Evolutionary conservation across 108 stramenopile species (phyloP), one percentile per base, ranked within the genome.

Genomic region (Fragilaria radians): DNA sequence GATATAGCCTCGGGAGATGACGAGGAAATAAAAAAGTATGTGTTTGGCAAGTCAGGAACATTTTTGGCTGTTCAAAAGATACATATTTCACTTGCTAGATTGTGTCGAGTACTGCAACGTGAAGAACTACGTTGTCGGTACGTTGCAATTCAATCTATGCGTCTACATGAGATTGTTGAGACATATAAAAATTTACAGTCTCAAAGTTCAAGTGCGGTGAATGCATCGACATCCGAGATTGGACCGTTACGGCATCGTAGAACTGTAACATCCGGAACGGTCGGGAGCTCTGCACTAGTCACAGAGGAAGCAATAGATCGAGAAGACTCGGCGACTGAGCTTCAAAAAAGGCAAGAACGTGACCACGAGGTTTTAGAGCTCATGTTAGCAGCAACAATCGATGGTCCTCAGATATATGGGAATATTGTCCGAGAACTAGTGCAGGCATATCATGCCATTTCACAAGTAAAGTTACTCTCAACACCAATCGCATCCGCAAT

Each of bases 101-200:
- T 86, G 61, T 86, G 91, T 59, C 73, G 78, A 4, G 85, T 79
- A 1, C 57, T 92, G 52, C 71, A 82, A 61, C 73, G 87, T 33
- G 91, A 92, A 65, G 91, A 92, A 61, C 27, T 59, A 14, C 73
- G 87, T 22, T 92, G 91, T 66, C 66, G 58, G 5, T 92, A 92
- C 48, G 73, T 92, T 0, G 79, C 87, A 14, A 48, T 64, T 1
- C 91, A 92, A 68, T 70, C 79, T 22, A 19, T 32, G 1, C 28
- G 18, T 18, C 33, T 57, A 23, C 36, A 21, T 3, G 34, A 57
- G 18, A 57, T 57, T 33, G 30, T 18, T n/a, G 31, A 22, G 14
- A 14, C 7, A 7, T 42, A 42, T 14, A 42, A 42, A 42, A 42
- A 7, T 7, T 42, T 42, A 14, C 7, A 42, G 14, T 42, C 14